Percentiles rank a stretch among this genome's conserved stretches.
Conservation (phyloP, 805 yeast genomes). For the Torulaspora microellipsoides region DNA sequence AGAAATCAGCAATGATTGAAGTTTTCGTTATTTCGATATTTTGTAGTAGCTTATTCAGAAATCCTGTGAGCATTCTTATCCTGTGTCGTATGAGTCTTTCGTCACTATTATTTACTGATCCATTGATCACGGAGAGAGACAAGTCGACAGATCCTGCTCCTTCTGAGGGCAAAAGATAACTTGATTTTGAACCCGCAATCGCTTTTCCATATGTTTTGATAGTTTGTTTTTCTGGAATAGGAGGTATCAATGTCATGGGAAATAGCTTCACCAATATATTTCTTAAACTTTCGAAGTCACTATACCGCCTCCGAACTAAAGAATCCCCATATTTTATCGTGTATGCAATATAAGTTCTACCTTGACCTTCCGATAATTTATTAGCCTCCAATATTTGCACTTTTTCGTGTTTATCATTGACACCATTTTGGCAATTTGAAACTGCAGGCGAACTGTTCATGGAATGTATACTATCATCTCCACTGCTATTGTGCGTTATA, state of each 20-base stretch:
- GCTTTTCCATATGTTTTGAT: constrained; percentile 33
- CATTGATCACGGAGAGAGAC: constrained; percentile 31
- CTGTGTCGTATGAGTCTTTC: constrained; percentile 36
- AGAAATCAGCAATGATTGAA: constrained; percentile 31
- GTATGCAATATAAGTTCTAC: constrained; percentile 54
- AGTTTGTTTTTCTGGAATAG: constrained; percentile 82
- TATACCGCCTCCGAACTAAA: constrained; percentile 73
- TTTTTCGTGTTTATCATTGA: constrained; percentile 12
- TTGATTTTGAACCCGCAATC: constrained; percentile 28
- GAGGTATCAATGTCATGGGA: constrained; percentile 82
- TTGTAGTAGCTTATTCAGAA: constrained; percentile 29
- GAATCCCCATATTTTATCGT: constrained; percentile 56
- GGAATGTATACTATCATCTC: constrained; percentile 20
- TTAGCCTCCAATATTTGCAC: constrained; percentile 31
- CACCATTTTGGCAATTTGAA: constrained; percentile 13
- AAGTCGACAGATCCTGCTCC: constrained; percentile 30
- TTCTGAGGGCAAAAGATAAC: constrained; percentile 29
- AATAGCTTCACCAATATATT: constrained; percentile 63
- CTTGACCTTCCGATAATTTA: constrained; percentile 32
- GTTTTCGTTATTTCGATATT: constrained; percentile 30
- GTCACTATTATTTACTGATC: constrained; percentile 28
- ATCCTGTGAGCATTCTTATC: constrained; percentile 32
- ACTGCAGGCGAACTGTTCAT: constrained; percentile 18
- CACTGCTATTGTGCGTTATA: constrained; percentile 15
- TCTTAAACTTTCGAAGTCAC: constrained; percentile 84